Base-by-base conservation (phyloP, 2,329 filamentous ascomycete genomes). In the Neurospora sp. region DNA sequence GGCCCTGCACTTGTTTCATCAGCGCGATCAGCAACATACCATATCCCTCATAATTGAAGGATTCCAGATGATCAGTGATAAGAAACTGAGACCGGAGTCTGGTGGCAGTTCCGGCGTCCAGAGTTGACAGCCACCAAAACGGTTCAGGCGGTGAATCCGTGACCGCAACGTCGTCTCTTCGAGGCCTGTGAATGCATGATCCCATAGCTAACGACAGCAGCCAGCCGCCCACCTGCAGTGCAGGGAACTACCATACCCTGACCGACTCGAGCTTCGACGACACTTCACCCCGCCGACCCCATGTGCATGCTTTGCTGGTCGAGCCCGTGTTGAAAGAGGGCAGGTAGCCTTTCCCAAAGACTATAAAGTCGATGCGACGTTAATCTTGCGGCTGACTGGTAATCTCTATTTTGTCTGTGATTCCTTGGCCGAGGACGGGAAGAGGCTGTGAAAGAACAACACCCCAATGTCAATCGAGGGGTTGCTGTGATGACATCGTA, bases 401-500 rank as follows among this genome's bases (percentile, higher is more conserved):
- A 62, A 62, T 62, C 52, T 62, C 52, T 15, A 62, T 62, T 36
- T 17, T 36, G 52, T 62, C 52, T 62, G 52, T 62, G 28, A 62
- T 62, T 36, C 52, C 52, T 62, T 58, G 46, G 46, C 46, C 13
- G 23, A 58, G 46, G 13, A 28, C 23, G 23, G 46, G 46, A 58
- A 58, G 46, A 58, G 46, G 46, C 23, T 33, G 23, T 62, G 15
- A 17, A 62, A 62, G 52, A 33, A 36, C 52, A 62, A 17, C 52
- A 15, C 11, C 11, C 46, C 42, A 52, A 52, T 28, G 46, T 28
- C 19, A 52, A 52, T 52, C 19, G 46, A 28, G 46, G 46, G 46
- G 15, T 36, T 62, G 52, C 52, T 62, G 52, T 36, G 46, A 33
- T 71, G 72, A n/a, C 70, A 72, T 71, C 38, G 68, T 66, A 67